Evolutionary conservation across 2,329 filamentous ascomycete genomes (phyloP), one percentile per base, ranked within the genome.

Genomic region (Cryphonectria carpinicola): DNA sequence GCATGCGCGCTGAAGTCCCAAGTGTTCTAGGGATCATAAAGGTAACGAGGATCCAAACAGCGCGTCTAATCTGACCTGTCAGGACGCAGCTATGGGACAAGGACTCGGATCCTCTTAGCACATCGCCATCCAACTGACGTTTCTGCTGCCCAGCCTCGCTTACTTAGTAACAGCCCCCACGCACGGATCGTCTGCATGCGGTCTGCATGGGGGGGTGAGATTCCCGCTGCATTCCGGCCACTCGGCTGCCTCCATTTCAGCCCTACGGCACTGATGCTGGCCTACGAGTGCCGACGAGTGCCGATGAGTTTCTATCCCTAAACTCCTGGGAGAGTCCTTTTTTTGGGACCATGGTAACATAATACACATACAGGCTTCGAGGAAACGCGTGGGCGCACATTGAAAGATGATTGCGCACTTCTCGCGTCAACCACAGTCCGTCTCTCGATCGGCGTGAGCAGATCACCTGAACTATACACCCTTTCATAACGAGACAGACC

Each of bases 41-140:
- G 62, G 62, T 13, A 35, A 10, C 46, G n/a, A 19, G 37, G 28
- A 25, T 4, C 32, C 4, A n/a, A 13, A 60, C 7, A 61, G 22
- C 46, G 46, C 43, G 54, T 39, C n/a, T 46, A 58, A 46, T 22
- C 58, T 41, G 37, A 68, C 65, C 65, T 68, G 58, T 70, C 68
- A 70, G 49, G 65, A 61, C 14, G 52, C 66, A 28, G 67, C n/a
- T 25, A 62, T 28, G 46, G 49, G 46, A 49, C 67, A 54, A 41
- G 70, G 70, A 54, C n/a, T 14, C 13, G 39, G 14, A 60, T 71
- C 70, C 70, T 71, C 46, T 54, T 43, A 22, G 46, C 8, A 37
- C 54, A 69, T 41, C 67, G 70, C 70, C 70, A 69, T 63, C 66
- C 70, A 69, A 67, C 67, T 61, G 58, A 66, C 37, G 32, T 46